These are phyloP conservation scores for Adansonia grandidieri DNA, from an alignment of 441 rosid genomes.

Conservation along the genomic window DNA sequence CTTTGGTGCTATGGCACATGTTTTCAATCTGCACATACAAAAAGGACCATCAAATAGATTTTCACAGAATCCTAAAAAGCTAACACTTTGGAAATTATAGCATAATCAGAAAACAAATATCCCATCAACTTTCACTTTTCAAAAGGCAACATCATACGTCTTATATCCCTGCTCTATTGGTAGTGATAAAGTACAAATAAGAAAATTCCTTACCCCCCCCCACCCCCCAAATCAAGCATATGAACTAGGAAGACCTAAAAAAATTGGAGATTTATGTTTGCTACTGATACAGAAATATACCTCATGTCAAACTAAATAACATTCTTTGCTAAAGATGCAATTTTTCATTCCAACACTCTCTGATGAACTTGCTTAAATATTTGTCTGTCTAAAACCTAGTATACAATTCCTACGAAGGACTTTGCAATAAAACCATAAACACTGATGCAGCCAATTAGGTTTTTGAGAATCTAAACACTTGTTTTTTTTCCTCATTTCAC, in stretches of 20 bases:
- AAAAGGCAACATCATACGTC: not conserved
- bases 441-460: not conserved
- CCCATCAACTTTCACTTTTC: not conserved
- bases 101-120: not conserved
- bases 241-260: not conserved
- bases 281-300: not conserved
- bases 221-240: not conserved
- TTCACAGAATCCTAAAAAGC: not conserved
- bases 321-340: not conserved
- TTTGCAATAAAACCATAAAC: not conserved
- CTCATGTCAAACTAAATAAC: not conserved
- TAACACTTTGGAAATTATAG: not conserved
- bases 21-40: conserved; percentile 67
- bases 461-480: conserved; percentile 8
- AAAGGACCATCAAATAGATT: conserved; percentile 18
- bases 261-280: not conserved
- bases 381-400: not conserved
- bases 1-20: conserved; percentile 75
- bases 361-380: not conserved
- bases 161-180: not conserved
- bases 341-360: not conserved
- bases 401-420: not conserved
- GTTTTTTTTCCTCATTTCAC: not conserved
- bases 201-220: not conserved
- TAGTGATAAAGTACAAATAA: not conserved